Conservation (phyloP, 176 grass and related monocot species). For the Cenchrus purpureus region DNA sequence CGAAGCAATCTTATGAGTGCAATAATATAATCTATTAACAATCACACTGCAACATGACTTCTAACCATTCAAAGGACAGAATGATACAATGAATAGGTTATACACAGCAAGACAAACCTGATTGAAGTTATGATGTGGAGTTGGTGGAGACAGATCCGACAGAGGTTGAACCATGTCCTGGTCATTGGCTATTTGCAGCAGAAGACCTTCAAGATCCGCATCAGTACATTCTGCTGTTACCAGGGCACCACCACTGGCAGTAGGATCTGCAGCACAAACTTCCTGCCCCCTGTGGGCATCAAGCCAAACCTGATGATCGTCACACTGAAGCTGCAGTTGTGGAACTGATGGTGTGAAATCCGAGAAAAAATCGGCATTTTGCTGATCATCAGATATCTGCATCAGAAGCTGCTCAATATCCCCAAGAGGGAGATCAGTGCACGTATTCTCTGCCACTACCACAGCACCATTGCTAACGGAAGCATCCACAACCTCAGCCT, state of each 20-base stretch:
- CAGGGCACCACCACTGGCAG: neutral
- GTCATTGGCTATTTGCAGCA: conserved; percentile 58
- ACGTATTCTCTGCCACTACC: neutral
- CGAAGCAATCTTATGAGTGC: neutral
- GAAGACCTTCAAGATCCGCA: conserved; percentile 59
- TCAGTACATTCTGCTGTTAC: conserved; percentile 5
- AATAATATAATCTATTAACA: neutral
- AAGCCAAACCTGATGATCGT: conserved; percentile 23
- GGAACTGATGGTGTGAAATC: conserved; percentile 31
- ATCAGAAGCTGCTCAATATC: conserved; percentile 67
- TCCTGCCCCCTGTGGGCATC: conserved; percentile 11
- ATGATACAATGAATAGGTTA: neutral
- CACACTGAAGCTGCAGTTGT: conserved; percentile 30
- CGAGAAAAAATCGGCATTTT: neutral
- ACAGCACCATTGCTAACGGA: neutral
- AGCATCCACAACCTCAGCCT: neutral
- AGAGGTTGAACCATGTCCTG: conserved; percentile 27
- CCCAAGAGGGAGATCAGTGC: conserved; percentile 50
- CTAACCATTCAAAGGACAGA: neutral
- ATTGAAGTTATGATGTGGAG: neutral
- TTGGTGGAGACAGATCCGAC: conserved; percentile 31
- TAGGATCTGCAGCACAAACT: conserved; percentile 37
- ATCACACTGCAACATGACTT: neutral
- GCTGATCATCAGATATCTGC: conserved; percentile 59
- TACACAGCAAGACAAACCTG: conserved; percentile 37